Evolutionary conservation across 306 rosid species (phyloP).

Genomic region (Elaeagnus macrophylla): DNA sequence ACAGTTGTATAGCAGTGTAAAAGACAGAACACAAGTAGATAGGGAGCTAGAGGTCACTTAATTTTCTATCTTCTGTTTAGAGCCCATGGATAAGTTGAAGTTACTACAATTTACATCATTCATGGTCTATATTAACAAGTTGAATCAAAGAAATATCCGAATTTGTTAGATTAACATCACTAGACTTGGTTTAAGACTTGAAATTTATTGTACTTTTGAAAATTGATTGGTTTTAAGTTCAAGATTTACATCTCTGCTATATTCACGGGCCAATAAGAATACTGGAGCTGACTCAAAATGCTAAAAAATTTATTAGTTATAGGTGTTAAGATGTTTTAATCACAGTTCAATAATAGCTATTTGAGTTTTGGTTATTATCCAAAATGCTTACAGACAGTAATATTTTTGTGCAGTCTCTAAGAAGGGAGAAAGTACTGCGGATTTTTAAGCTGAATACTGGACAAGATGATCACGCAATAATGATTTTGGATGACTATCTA

Average conservation of each 20-base stretch:
- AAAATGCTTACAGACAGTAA: conserved; percentile 8
- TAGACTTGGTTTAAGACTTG: not conserved
- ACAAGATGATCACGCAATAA: conserved; percentile 80
- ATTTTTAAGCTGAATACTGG: conserved; percentile 82
- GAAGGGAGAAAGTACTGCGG: conserved; percentile 73
- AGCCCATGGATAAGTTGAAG: not conserved
- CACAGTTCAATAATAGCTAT: not conserved
- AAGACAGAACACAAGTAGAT: conserved; percentile 83
- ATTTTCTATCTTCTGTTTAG: not conserved
- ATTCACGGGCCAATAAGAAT: not conserved
- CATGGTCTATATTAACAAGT: not conserved
- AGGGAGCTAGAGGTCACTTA: conserved; percentile 72
- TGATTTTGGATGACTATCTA: conserved; percentile 78
- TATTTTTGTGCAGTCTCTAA: conserved; percentile 46
- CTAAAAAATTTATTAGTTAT: not conserved
- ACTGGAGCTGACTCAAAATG: not conserved
- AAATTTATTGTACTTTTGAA: not conserved
- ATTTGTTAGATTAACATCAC: not conserved
- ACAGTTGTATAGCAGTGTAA: conserved; percentile 86
- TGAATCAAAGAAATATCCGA: not conserved
- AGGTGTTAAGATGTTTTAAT: not conserved
- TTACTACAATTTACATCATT: too few species aligned
- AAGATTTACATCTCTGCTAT: not conserved
- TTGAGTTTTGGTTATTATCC: not conserved
- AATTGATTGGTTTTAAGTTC: not conserved